phyloP scores from a whole-genome alignment of 1,284 basidiomycete genomes.

The Leccinum subspadiceum region DNA sequence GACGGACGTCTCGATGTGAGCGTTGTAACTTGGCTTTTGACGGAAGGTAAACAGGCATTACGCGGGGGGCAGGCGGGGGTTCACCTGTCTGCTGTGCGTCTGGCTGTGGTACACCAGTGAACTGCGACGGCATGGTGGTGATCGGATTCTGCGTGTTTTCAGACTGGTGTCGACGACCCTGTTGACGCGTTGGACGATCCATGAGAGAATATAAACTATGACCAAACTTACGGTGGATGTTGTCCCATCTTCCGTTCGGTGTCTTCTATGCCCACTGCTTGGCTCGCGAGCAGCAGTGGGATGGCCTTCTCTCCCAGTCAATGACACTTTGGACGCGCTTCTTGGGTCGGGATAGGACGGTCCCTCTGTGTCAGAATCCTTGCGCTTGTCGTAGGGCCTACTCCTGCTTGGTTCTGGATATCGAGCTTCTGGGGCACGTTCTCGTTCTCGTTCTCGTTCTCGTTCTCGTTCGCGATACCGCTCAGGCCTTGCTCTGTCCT shows the following conservation, averaged over 20 bases:
- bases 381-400: constrained; percentile 30
- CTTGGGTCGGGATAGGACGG: constrained; percentile 27
- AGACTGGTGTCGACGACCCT: constrained; percentile 32
- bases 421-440: constrained; percentile 25
- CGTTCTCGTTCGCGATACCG: constrained; percentile 34
- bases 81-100: constrained; percentile 30
- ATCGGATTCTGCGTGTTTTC: constrained; percentile 32
- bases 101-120: constrained; percentile 21
- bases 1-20: constrained; percentile 30
- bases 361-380: constrained; percentile 33
- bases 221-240: constrained; percentile 24
- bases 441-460: constrained; percentile 34
- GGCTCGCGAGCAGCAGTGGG: constrained; percentile 27
- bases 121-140: constrained; percentile 19
- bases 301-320: constrained; percentile 30
- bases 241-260: constrained; percentile 34
- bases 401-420: constrained; percentile 23
- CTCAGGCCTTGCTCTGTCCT: constrained; percentile 29
- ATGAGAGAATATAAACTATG: constrained; percentile 18
- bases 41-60: constrained; percentile 38
- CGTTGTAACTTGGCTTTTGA: constrained; percentile 35
- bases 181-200: constrained; percentile 12
- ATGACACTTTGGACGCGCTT: constrained; percentile 29
- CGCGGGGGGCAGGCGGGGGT: constrained; percentile 36
- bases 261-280: constrained; percentile 27